Evolutionary conservation across 2,329 filamentous ascomycete species (phyloP), one percentile per base, ranked within the genome.

Genomic region (Juglanconis juglandina): DNA sequence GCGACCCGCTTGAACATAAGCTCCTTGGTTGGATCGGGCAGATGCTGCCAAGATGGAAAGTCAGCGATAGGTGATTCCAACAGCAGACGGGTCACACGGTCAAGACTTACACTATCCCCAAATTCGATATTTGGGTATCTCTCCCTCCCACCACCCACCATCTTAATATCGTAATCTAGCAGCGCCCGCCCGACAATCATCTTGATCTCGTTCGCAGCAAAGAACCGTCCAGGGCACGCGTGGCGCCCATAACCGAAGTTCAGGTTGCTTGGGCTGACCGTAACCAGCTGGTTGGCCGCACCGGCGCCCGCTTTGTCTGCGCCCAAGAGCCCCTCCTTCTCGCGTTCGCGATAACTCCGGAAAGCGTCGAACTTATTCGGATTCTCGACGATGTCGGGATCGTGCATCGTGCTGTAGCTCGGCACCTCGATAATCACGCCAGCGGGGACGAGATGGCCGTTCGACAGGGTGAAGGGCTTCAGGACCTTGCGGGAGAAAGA

Each of bases 401-500:
- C 79, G 3, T 65, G 66, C 52, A 69, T 70, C 60, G 77, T 65
- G 34, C 72, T 74, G 17, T 72, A 68, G 11, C 71, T 63, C 0
- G 79, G 73, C 0, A 78, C 69, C 60, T 81, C 74, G 37, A 81
- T 72, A n/a, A 73, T 71, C 5, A 75, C 74, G 34, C 78, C 78
- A 1, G 73, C 70, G 0, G 79, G 78, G 9, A 81, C 73, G 41
- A 76, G 74, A 52, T 83, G 79, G 14, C 83, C 83, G 67, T 82
- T 81, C 49, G 81, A 83, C 1, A 85, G 78, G 2, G 76, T 77
- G 65, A 85, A 76, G 4, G 78, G 73, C 64, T 78, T 75, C 41
- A 81, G 70, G 9, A 82, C 80, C 63, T 79, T 81, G 61, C 82
- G 80, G 32, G 69, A 68, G 69, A 84, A 84, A 3, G 80, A 77